Percentiles rank a stretch among this genome's conserved stretches.
Conservation (phyloP, 768 basidiomycete genomes). For the Serendipita sp. region DNA sequence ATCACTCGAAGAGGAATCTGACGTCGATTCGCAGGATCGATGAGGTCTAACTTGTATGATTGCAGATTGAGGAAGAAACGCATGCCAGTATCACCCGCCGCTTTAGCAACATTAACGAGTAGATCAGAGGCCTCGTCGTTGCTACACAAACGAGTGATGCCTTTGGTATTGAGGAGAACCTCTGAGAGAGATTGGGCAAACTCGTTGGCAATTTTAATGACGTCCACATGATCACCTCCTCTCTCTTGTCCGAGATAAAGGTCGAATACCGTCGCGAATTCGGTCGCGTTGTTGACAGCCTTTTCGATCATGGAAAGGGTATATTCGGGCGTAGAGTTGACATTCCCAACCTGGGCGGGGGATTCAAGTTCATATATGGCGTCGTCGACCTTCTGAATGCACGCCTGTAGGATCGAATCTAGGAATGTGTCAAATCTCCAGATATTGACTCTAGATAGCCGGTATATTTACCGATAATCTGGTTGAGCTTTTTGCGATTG, state of each 20-base stretch:
- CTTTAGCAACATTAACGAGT: slow-evolving; percentile 69
- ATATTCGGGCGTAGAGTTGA: slow-evolving; percentile 96
- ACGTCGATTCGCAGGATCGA: slow-evolving; percentile 57
- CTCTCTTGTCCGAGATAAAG: slow-evolving; percentile 71
- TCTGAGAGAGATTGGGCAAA: slow-evolving; percentile 87
- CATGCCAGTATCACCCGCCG: slow-evolving; percentile 72
- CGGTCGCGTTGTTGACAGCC: slow-evolving; percentile 81
- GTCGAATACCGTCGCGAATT: slow-evolving; percentile 90
- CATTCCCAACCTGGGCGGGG: slow-evolving; percentile 82
- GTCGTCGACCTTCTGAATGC: slow-evolving; percentile 93
- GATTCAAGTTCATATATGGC: slow-evolving; percentile 96
- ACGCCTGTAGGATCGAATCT: slow-evolving; percentile 95
- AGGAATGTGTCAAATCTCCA: neutral
- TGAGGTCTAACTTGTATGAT: slow-evolving; percentile 80
- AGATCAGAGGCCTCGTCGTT: slow-evolving; percentile 88
- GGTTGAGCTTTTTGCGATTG: slow-evolving; percentile 92
- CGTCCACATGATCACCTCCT: slow-evolving; percentile 91
- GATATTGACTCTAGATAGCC: neutral
- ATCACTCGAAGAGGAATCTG: slow-evolving; percentile 84
- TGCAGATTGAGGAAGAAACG: slow-evolving; percentile 92
- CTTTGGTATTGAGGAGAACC: slow-evolving; percentile 85
- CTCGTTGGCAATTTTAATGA: slow-evolving; percentile 95
- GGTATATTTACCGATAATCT: slow-evolving; percentile 63
- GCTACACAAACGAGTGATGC: slow-evolving; percentile 79
- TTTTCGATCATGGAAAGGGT: slow-evolving; percentile 98